Base-by-base conservation (phyloP, 768 basidiomycete species). In the Trichaptum fuscoviolaceum region DNA sequence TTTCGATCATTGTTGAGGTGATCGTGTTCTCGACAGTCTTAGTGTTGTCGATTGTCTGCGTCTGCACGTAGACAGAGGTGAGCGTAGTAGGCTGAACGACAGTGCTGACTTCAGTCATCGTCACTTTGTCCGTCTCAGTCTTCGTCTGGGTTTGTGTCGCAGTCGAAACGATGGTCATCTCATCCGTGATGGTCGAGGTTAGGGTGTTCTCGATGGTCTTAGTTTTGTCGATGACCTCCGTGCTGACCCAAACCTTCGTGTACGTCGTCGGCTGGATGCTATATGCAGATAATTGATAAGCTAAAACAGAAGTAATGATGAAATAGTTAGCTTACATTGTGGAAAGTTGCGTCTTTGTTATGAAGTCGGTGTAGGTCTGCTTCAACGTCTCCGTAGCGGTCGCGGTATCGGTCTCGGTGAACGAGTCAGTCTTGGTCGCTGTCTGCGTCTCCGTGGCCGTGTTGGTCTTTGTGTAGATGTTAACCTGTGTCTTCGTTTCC, bases 141-240 rank as follows among this genome's bases (percentile, higher is more conserved):
- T 79, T 77, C 8, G 82, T 84, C 64, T 82, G 74, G 1, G 87
- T 89, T 74, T 78, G 77, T 26, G 82, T 83, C 74, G 77, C 72
- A 17, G 83, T 83, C 74, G 69, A 30, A 64, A 76, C 68, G 26
- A 69, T 65, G 57, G 78, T 78, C 72, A 72, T 70, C 36, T 73
- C 66, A 68, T 80, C 78, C n/a, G 75, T 77, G 67, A 77, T 70
- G 23, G 78, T 79, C 58, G 73, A 68, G 9, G 76, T 79, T 64
- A 73, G 64, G 26, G 79, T 80, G 64, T 85, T 76, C 76, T 82
- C 75, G 58, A 85, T 60, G 18, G 87, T 89, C 80, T 84, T 76
- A 62, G 88, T 88, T 82, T 86, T 84, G 75, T 89, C 85, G 66
- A 86, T 83, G 72, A 87, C 81, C 67, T 81, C 70, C 30, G 86